These are phyloP conservation scores for Anthracocystis setariae DNA, from an alignment of 1,284 basidiomycete genomes.

Conservation along the genomic window DNA sequence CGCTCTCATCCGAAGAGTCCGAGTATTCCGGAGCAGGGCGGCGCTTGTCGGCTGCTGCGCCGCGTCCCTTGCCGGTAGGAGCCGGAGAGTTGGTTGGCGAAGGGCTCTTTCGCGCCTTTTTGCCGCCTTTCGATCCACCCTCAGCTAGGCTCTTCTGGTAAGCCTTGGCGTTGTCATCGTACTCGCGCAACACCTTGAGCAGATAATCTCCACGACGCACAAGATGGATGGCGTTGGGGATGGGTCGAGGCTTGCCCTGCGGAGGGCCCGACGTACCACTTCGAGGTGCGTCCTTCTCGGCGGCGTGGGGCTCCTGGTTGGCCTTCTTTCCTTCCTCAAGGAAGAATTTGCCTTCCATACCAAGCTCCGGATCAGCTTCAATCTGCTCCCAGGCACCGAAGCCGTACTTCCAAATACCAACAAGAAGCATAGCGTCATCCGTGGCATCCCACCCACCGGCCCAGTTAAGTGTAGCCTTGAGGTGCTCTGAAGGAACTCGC, in stretches of 20 bases:
- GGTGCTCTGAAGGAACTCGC: slow-evolving; percentile 87
- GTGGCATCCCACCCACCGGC: slow-evolving; percentile 91
- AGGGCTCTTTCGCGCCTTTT: slow-evolving; percentile 37
- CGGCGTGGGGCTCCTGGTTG: slow-evolving; percentile 40
- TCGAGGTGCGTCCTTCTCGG: slow-evolving; percentile 38
- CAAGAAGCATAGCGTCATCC: slow-evolving; percentile 91
- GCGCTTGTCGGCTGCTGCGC: slow-evolving; percentile 29
- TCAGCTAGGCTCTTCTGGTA: slow-evolving; percentile 43
- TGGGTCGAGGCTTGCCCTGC: slow-evolving; percentile 57
- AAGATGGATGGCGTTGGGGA: slow-evolving; percentile 77
- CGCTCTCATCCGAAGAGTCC: slow-evolving; percentile 53
- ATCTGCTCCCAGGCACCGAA: slow-evolving; percentile 98
- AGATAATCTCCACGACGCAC: slow-evolving; percentile 96
- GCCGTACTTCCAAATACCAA: slow-evolving; percentile 92
- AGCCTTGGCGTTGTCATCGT: slow-evolving; percentile 68
- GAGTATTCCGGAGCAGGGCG: slow-evolving; percentile 48
- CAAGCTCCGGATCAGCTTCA: slow-evolving; percentile 84
- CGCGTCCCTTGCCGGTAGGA: slow-evolving; percentile 40
- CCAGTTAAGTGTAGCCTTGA: slow-evolving; percentile 94
- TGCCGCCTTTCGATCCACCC: slow-evolving; percentile 31
- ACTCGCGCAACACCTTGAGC: slow-evolving; percentile 85
- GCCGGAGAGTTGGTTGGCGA: slow-evolving; percentile 47
- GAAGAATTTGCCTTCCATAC: slow-evolving; percentile 92
- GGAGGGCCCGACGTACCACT: slow-evolving; percentile 45
- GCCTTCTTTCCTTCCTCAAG: slow-evolving; percentile 85